A percentile compares a stretch with the other conserved stretches of the same genome.
Evolutionary conservation across 805 yeast genomes (phyloP).

Genomic region (Saccharomycopsis amapae): DNA sequence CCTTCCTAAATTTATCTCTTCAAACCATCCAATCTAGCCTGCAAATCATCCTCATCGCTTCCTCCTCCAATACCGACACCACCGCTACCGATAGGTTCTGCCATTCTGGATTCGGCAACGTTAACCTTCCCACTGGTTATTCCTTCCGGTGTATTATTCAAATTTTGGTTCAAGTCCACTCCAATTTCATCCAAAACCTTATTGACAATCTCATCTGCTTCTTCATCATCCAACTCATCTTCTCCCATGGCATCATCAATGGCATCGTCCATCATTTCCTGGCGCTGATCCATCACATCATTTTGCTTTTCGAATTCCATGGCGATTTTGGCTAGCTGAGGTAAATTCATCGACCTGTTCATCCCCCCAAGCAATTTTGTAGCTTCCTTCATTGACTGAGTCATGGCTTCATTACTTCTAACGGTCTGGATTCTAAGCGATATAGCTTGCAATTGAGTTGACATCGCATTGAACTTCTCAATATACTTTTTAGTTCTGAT

Average conservation of each 20-base stretch:
- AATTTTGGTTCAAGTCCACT: constrained; percentile 58
- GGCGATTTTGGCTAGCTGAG: constrained; percentile 80
- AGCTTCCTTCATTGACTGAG: constrained; percentile 89
- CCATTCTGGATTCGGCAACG: constrained; percentile 34
- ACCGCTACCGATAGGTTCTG: constrained; percentile 46
- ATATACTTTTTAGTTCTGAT: constrained; percentile 78
- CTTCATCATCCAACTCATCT: constrained; percentile 77
- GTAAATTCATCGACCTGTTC: constrained; percentile 87
- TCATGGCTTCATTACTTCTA: constrained; percentile 91
- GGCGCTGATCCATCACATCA: constrained; percentile 97
- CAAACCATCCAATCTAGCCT: constrained; percentile 79
- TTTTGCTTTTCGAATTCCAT: constrained; percentile 93
- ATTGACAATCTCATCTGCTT: constrained; percentile 83
- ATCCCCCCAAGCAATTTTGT: constrained; percentile 75
- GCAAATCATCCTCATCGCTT: constrained; percentile 55
- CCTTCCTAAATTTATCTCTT: constrained; percentile 33
- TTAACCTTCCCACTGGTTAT: constrained; percentile 24
- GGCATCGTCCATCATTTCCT: constrained; percentile 98
- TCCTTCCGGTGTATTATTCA: constrained; percentile 40
- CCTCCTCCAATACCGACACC: constrained; percentile 12
- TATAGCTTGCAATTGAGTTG: constrained; percentile 92
- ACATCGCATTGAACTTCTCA: constrained; percentile 86
- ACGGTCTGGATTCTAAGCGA: constrained; percentile 86
- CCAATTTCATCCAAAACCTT: constrained; percentile 96
- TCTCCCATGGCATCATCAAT: constrained; percentile 96